Base-by-base conservation (phyloP, 2,329 filamentous ascomycete genomes). In the Trichophyton benhamiae region DNA sequence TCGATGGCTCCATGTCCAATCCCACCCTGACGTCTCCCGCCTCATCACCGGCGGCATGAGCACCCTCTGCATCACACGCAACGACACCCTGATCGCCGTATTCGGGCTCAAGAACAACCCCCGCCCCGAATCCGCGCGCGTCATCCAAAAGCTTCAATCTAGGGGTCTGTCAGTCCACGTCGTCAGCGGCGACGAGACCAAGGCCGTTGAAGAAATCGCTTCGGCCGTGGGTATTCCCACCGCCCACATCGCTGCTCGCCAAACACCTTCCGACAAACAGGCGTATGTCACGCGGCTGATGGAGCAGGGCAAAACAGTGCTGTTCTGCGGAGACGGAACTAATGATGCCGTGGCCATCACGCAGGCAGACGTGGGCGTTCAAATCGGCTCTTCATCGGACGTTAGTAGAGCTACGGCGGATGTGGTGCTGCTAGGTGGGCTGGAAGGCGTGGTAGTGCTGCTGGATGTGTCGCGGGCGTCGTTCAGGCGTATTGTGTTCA, bases 281-380 rank as follows among this genome's bases (percentile, higher is more conserved):
- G 68, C 72, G 1, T 85, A 84, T 67, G 72, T 85, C 59, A 70
- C 74, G 58, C 61, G 60, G 1, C 70, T 80, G 52, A 64, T 68
- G 30, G 57, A 58, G 42, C 6, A 20, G 3, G 57, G 63, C n/a
- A 68, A 65, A n/a, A 65, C 80, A 0, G 80, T 89, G 17, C 72
- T 91, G 4, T 91, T 92, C 71, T 81, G 82, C 58, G 88, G 88
- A 38, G 88, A 92, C 66, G 89, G 89, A 1, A 90, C 87, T 13
- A 92, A 92, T 70, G 88, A 92, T 68, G 86, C 88, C 0, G 78
- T 83, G 2, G 88, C 88, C 0, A 78, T 92, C 1, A 83, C 87
- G 0, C 82, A 85, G 68, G 87, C 89, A 1, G 81, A 81, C 4
- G 80, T 92, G 30, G 89, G 89, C 30, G 77, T 91, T 0, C 86